A percentile compares a stretch with the other conserved stretches of the same genome.
Conservation (phyloP, 116 monocot genomes). For the Dioscorea cayenensis region DNA sequence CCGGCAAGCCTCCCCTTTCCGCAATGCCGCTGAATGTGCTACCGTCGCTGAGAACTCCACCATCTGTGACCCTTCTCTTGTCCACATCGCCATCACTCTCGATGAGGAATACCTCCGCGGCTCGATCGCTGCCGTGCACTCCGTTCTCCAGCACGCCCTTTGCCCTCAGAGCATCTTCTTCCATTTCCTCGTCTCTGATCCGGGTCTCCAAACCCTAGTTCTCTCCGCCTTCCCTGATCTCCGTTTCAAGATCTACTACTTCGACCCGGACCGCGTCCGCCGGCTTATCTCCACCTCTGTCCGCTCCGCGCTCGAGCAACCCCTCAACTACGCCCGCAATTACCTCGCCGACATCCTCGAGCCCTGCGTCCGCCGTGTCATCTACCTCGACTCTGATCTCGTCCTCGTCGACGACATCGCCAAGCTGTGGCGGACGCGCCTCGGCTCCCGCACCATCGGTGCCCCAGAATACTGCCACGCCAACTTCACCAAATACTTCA, state of each 20-base stretch:
- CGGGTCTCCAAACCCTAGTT: constrained; percentile 41
- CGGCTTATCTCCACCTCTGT: constrained; percentile 69
- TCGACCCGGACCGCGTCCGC: constrained; percentile 58
- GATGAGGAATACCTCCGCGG: constrained; percentile 74
- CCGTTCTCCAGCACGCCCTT: constrained; percentile 43
- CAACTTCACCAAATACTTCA: constrained; percentile 95
- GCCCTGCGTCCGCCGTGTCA: constrained; percentile 68
- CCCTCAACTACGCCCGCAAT: constrained; percentile 86
- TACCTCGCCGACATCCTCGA: constrained; percentile 76
- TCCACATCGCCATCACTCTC: constrained; percentile 76
- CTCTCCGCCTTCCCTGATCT: constrained; percentile 63
- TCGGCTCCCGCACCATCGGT: constrained; percentile 37
- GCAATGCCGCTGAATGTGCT: constrained; percentile 46
- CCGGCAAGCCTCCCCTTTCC: constrained; percentile 40
- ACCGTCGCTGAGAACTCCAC: not conserved
- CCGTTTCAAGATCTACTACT: constrained; percentile 58
- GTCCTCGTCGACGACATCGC: constrained; percentile 72
- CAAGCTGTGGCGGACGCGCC: constrained; percentile 57
- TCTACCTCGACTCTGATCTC: constrained; percentile 91
- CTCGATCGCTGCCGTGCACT: constrained; percentile 80
- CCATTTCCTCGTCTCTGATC: constrained; percentile 54
- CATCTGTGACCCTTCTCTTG: constrained; percentile 51
- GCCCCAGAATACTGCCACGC: constrained; percentile 97
- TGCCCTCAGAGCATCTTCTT: constrained; percentile 73
- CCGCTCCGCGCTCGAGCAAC: constrained; percentile 71